phyloP scores from a whole-genome alignment of 805 yeast species.

The Barnettozyma californica region DNA sequence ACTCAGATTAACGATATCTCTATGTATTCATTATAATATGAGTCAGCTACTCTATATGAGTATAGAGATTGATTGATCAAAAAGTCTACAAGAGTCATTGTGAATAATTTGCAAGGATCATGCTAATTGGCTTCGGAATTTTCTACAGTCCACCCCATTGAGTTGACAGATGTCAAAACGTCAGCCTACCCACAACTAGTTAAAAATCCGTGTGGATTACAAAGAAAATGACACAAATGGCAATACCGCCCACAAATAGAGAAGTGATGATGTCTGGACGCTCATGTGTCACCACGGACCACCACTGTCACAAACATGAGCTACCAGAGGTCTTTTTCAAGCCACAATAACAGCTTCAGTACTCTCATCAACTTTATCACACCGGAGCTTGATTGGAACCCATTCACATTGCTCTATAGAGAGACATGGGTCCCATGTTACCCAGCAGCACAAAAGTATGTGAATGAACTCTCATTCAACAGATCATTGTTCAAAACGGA shows the following conservation, averaged over 20 bases:
- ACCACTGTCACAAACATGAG: not conserved
- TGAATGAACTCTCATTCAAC: conserved; percentile 4
- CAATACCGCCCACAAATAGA: not conserved
- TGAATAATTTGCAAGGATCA: too few relatives aligned
- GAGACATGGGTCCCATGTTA: conserved; percentile 6
- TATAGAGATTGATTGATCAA: not conserved
- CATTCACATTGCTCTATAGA: not conserved
- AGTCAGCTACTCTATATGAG: not conserved
- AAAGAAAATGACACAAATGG: not conserved
- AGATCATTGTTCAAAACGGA: not conserved
- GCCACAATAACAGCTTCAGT: not conserved
- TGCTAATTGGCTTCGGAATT: too few relatives aligned
- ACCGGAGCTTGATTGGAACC: conserved; percentile 6
- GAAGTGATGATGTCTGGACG: not conserved
- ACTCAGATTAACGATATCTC: not conserved
- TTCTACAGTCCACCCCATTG: not conserved
- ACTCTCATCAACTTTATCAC: conserved; percentile 2
- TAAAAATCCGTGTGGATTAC: too few relatives aligned
- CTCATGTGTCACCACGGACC: not conserved
- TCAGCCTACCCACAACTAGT: not conserved
- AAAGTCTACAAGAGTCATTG: too few relatives aligned
- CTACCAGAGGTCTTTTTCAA: not conserved
- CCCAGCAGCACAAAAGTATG: conserved; percentile 4
- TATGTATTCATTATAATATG: not conserved
- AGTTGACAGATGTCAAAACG: not conserved